These are phyloP conservation scores for Candida boidinii DNA, from an alignment of 805 yeast species.

Conservation along the genomic window DNA sequence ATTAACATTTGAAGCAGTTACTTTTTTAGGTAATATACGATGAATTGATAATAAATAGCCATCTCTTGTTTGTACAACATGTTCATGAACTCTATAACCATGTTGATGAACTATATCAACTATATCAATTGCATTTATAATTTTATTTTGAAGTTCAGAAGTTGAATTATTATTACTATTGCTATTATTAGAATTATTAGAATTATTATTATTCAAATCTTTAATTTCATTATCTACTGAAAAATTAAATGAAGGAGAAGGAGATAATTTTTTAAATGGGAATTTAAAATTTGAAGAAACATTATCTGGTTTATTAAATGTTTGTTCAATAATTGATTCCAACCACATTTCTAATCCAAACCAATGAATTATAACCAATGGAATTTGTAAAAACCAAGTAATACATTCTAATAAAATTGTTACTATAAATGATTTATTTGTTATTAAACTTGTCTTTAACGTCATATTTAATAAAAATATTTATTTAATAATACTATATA, in stretches of 20 bases:
- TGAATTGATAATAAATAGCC: constrained; percentile 75
- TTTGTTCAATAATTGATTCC: constrained; percentile 5
- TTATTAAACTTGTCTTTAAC: too few relatives aligned
- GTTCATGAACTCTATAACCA: constrained; percentile 70
- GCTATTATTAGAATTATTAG: background rate
- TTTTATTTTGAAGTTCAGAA: constrained; percentile 7
- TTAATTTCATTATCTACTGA: background rate
- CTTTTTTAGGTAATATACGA: constrained; percentile 34
- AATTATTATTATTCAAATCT: background rate
- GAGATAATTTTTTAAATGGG: background rate
- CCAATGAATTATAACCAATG: constrained; percentile 14
- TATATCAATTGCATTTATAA: constrained; percentile 20
- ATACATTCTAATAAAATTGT: too few relatives aligned
- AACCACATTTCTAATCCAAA: constrained; percentile 13
- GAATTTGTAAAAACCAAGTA: too few relatives aligned
- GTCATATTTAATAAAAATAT: too few relatives aligned
- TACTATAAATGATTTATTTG: too few relatives aligned
- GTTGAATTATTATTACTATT: background rate
- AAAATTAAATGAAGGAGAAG: background rate
- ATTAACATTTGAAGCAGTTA: constrained; percentile 3
- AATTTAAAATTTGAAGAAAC: constrained; percentile 6
- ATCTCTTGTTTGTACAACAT: constrained; percentile 69
- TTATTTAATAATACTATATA: too few relatives aligned
- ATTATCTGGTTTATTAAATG: constrained; percentile 14
- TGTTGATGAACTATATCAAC: constrained; percentile 25